Percentiles rank a stretch among this genome's conserved stretches.
These are phyloP conservation scores for Hibiscus trionum DNA, from an alignment of 345 rosid genomes.

Conservation along the genomic window DNA sequence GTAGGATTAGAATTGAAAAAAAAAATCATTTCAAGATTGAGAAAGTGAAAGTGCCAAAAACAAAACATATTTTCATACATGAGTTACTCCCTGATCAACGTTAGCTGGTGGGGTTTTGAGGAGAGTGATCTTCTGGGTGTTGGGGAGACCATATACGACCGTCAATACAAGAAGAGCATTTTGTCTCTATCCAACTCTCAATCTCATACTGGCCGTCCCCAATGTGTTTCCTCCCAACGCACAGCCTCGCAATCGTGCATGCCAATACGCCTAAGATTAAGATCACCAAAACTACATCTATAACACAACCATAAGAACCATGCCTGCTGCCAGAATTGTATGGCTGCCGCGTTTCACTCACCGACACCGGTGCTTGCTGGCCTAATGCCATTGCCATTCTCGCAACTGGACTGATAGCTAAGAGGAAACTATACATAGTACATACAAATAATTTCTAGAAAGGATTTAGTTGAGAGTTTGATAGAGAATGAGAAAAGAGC, in stretches of 20 bases:
- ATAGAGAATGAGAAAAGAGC: background rate
- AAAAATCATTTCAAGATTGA: no score
- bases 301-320: conserved; percentile 39
- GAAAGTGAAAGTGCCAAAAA: no score
- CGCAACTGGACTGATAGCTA: background rate
- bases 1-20: no score
- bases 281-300: conserved; percentile 48
- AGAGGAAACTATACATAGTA: background rate
- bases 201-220: conserved; percentile 52
- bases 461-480: background rate
- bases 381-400: conserved; percentile 34
- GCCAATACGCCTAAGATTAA: conserved; percentile 41
- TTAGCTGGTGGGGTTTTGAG: conserved; percentile 16
- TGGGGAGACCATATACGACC: conserved; percentile 40
- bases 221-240: conserved; percentile 56
- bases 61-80: no score
- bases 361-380: conserved; percentile 39
- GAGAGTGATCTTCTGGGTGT: conserved; percentile 19
- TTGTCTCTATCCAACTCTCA: conserved; percentile 64
- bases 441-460: background rate
- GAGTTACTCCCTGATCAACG: background rate
- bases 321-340: conserved; percentile 22
- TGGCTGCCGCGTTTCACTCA: conserved; percentile 22
- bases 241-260: conserved; percentile 52
- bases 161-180: conserved; percentile 66